phyloP scores from a whole-genome alignment of 805 yeast species.

The Yamadazyma akitaensis region DNA sequence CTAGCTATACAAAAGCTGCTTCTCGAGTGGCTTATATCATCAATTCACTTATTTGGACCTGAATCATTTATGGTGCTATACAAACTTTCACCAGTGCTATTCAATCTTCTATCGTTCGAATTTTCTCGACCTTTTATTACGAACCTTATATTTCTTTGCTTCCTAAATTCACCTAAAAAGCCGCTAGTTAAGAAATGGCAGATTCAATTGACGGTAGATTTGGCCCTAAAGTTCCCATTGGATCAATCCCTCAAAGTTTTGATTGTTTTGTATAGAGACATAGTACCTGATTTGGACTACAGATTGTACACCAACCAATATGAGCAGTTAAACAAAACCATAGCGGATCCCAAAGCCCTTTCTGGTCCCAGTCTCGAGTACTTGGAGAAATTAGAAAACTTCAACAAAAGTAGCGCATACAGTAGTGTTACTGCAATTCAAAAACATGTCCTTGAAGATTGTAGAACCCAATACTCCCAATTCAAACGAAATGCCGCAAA shows the following conservation, averaged over 20 bases:
- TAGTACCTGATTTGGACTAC: conserved; percentile 20
- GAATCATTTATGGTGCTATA: conserved; percentile 12
- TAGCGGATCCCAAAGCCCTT: not conserved
- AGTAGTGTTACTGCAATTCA: not conserved
- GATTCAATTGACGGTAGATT: conserved; percentile 25
- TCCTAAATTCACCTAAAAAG: conserved; percentile 13
- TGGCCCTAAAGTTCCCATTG: conserved; percentile 27
- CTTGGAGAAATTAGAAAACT: not conserved
- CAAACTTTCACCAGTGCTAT: conserved; percentile 16
- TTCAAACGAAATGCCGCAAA: conserved; percentile 14
- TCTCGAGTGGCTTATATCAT: conserved; percentile 22
- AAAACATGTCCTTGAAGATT: conserved; percentile 7
- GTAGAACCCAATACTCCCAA: conserved; percentile 14
- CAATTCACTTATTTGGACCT: conserved; percentile 17
- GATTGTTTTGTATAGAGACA: conserved; percentile 19
- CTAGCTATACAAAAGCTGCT: conserved; percentile 17
- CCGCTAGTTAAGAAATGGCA: conserved; percentile 26
- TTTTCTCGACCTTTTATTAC: conserved; percentile 22
- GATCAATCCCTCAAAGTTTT: conserved; percentile 26
- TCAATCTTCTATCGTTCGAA: conserved; percentile 22
- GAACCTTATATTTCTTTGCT: conserved; percentile 18
- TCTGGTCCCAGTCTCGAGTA: not conserved
- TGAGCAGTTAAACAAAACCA: conserved; percentile 2
- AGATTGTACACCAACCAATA: not conserved
- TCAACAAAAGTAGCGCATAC: not conserved